phyloP scores from a whole-genome alignment of 2,329 filamentous ascomycete species.

The Aureobasidium melanogenum region DNA sequence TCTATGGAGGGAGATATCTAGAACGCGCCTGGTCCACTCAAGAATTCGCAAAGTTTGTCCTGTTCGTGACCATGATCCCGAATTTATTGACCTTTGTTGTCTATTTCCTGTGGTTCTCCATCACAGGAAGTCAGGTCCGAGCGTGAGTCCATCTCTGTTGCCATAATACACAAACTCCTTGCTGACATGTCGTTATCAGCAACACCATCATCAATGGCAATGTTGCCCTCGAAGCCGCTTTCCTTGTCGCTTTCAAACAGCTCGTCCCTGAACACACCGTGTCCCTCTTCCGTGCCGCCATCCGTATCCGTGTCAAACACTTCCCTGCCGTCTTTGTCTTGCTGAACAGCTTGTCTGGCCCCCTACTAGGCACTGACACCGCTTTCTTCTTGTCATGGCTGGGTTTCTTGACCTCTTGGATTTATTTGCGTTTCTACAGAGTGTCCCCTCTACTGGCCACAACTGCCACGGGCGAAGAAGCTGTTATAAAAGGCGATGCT shows the following conservation, averaged over 20 bases:
- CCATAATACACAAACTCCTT: neutral
- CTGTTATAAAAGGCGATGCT: constrained; percentile 69
- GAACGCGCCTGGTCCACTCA: constrained; percentile 91
- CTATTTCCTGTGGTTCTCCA: constrained; percentile 63
- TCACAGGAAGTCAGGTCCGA: constrained; percentile 48
- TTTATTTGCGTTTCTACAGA: constrained; percentile 94
- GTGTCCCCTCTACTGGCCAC: constrained; percentile 50
- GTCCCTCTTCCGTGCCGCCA: constrained; percentile 76
- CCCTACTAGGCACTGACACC: constrained; percentile 60
- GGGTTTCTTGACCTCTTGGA: constrained; percentile 84
- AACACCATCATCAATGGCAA: constrained; percentile 83
- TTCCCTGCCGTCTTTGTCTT: constrained; percentile 68
- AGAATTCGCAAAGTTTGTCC: constrained; percentile 85
- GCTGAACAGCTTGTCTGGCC: constrained; percentile 58
- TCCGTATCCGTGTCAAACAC: constrained; percentile 81
- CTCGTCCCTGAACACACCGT: constrained; percentile 96
- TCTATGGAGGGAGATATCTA: constrained; percentile 88
- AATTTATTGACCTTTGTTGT: constrained; percentile 67
- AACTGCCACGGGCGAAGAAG: constrained; percentile 38
- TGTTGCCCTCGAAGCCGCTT: constrained; percentile 80
- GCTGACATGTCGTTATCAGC: constrained; percentile 20
- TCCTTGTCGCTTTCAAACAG: constrained; percentile 95
- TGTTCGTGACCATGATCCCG: constrained; percentile 67
- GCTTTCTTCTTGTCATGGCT: constrained; percentile 70
- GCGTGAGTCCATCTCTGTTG: constrained; percentile 7